Base-by-base conservation (phyloP, 345 rosid genomes). In the Citrus australasica region DNA sequence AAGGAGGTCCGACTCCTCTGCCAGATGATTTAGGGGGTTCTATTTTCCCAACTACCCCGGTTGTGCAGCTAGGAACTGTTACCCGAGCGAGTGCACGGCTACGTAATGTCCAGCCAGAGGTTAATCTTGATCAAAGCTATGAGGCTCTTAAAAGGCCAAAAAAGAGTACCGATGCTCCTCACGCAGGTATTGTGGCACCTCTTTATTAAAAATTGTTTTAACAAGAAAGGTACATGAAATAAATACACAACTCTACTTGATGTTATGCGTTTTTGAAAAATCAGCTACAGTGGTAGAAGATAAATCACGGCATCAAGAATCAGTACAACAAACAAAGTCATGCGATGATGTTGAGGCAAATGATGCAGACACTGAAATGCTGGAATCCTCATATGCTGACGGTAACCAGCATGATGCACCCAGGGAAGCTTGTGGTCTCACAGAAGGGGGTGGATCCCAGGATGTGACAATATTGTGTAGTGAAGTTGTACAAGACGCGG, bases 71-170 rank as follows among this genome's bases (percentile, higher is more conserved):
- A 74, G 97, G 92, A 80, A 90, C 92, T 37, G 85, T 82, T 59
- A 93, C 98, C 61, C 90, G 99, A 83, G 81, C 93, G 59, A 96
- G 98, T 89, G 99, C 98, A 16, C 91, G 99, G 9, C 91, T 94
- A 67, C 94, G 97, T n/a, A 92, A 97, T 84, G 92, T 93, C 77
- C 97, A 90, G 81, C 98, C 98, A 63, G 93, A 90, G 75, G 86
- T 90, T 84, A 87, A 90, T 88, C 78, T 85, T 67, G 98, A 89
- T 84, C 90, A 88, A 85, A 92, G 93, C 69, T 80, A 85, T 32
- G 97, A 91, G 74, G 92, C 92, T 71, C 80, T 92, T 77, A 92
- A 88, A 87, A 90, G 94, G 83, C 97, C 90, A 8, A 94, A 92
- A 89, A 97, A 94, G 87, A 86, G 67, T 46, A 58, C 48, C 2